Conservation (phyloP, 2,329 filamentous ascomycete genomes). For the Neofusicoccum umdonicola region DNA sequence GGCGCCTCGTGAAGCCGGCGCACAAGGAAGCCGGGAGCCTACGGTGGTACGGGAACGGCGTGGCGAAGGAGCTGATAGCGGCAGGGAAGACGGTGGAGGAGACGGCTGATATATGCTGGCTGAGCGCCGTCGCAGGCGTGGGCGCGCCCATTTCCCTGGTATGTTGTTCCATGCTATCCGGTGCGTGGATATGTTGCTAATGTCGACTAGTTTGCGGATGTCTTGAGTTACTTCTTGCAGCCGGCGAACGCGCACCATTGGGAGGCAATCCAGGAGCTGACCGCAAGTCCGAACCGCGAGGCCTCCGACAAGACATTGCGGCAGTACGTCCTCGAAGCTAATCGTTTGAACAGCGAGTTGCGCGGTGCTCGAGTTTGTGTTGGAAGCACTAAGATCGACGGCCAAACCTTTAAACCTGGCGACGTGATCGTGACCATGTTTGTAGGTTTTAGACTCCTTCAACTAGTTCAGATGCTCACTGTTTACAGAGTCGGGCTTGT, state of each 20-base stretch:
- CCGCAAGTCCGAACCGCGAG: not conserved
- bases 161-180: not conserved
- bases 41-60: slow-evolving; percentile 10
- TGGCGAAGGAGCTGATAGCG: slow-evolving; percentile 7
- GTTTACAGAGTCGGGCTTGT: slow-evolving; percentile 32
- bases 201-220: slow-evolving; percentile 1
- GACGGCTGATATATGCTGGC: slow-evolving; percentile 14
- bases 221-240: slow-evolving; percentile 10
- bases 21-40: not conserved
- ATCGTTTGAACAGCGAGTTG: slow-evolving; percentile 13
- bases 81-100: slow-evolving; percentile 12
- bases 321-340: slow-evolving; percentile 19
- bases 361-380: slow-evolving; percentile 17
- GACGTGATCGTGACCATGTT: slow-evolving; percentile 40
- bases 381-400: slow-evolving; percentile 30
- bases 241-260: slow-evolving; percentile 9
- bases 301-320: slow-evolving; percentile 14
- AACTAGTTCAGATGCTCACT: not conserved
- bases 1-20: not conserved
- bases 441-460: slow-evolving; percentile 19
- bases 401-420: slow-evolving; percentile 40
- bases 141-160: slow-evolving; percentile 13
- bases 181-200: too few relatives aligned
- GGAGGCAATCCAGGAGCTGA: slow-evolving; percentile 9
- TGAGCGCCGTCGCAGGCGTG: slow-evolving; percentile 14